Evolutionary conservation across 1,284 basidiomycete genomes (phyloP).

Genomic region (Uromyces viciae-fabae): DNA sequence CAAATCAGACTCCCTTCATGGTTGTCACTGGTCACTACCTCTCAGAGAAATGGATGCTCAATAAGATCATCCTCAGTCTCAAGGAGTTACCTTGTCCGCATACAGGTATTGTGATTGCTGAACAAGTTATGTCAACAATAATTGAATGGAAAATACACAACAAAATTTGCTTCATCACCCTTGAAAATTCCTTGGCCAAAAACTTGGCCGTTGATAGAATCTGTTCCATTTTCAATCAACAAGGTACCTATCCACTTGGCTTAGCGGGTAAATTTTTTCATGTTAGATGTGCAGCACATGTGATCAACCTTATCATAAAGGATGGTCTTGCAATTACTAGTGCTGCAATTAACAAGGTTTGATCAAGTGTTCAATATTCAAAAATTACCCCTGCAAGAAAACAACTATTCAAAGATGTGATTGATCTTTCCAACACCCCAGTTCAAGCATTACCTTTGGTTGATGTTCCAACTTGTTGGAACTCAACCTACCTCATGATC

Average conservation of each 20-base stretch:
- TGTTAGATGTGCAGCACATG: neutral
- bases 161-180: neutral
- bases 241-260: neutral
- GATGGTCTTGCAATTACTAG: neutral
- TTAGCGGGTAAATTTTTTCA: neutral
- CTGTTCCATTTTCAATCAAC: neutral
- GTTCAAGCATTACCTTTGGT: neutral
- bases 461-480: neutral
- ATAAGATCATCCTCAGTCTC: neutral
- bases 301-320: neutral
- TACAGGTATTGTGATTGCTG: neutral
- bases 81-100: neutral
- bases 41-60: neutral
- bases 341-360: neutral
- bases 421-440: neutral
- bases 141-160: neutral
- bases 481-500: neutral
- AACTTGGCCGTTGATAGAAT: neutral
- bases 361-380: neutral
- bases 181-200: neutral
- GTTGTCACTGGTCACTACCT: neutral
- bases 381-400: neutral
- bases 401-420: neutral
- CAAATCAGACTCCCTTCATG: neutral
- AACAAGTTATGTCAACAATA: neutral